Evolutionary conservation across 495 filamentous ascomycete genomes (phyloP), one percentile per base, ranked within the genome.

Genomic region (Penicillium waksmanii): DNA sequence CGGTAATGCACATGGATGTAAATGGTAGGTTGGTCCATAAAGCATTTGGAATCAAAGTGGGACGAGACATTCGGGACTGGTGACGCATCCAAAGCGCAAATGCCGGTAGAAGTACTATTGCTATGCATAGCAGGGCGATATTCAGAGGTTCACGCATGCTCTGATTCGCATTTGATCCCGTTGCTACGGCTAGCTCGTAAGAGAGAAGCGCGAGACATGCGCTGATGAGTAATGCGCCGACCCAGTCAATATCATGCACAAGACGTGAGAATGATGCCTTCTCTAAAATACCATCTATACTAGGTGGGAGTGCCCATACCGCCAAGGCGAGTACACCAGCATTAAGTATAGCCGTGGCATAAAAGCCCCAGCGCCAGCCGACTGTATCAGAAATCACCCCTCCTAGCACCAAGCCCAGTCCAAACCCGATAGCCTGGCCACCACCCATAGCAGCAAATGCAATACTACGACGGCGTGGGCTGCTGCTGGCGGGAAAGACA

Each of bases 311-410:
- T 13, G 38, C 38, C 38, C 38, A 42, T 15, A 42, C 10, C 5
- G 38, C 38, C 15, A 42, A 42, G 5, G 38, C 38, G 5, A 42
- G 10, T 13, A 42, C 15, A 42, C 5, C 42, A 55, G 12, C 43
- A 18, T 63, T 55, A 12, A 77, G 48, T 2, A 65, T 73, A 13
- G 74, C 72, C 12, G 64, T 68, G 38, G 78, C 57, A 57, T 80
- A 83, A 54, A 69, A 84, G 1, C 74, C 75, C 48, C 60, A 70
- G 10, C 80, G 50, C 81, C 79, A 82, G 15, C 78, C 77, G 46
- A 79, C 58, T 0, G 57, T 67, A 8, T 80, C 60, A 2, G 74
- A 66, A 31, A 84, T 77, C 5, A 84, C 60, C 9, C 83, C 81
- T 15, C 78, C 77, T 1, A 84, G 58, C 38, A 15, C 38, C 10